Evolutionary conservation across 768 basidiomycete species (phyloP), one percentile per base, ranked within the genome.

Genomic region (Boletus rex-veris): DNA sequence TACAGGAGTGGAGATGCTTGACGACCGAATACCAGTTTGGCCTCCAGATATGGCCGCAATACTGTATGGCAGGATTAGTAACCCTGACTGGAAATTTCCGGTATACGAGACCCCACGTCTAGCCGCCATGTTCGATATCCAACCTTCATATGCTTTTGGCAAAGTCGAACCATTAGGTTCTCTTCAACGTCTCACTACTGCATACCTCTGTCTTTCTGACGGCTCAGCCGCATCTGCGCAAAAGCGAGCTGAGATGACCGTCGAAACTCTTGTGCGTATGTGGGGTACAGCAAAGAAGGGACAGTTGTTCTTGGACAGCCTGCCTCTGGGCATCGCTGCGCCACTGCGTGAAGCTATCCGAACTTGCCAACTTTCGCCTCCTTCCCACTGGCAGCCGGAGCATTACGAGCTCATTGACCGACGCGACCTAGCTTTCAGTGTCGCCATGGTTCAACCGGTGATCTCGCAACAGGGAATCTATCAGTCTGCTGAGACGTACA

Each of bases 311-410:
- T 61, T 90, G 39, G 75, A 80, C 50, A 70, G 72, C 18, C 67
- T 93, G 16, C 84, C 90, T 1, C 66, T 90, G 11, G 89, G 90
- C 1, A 75, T 90, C 28, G 80, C 85, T 2, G 79, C 85, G 0
- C 95, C 96, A 2, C 71, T 98, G 5, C 75, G 86, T 49, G 97
- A 98, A 67, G 90, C 89, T 2, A 76, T 88, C n/a, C 74, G 92
- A 55, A 84, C 86, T 9, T 92, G 91, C 56, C 93, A 96, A 64
- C 70, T 88, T 7, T 79, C 84, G 0, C 90, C 95, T 3, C 83
- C 86, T 1, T 75, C 78, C 5, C 78, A 85, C 57, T 94, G 92
- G 92, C 78, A 85, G 0, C 59, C 71, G 26, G 71, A 72, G 24
- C 71, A 72, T 49, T 70, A 70, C 31, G 69, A 70, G 7, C 55